Conservation (phyloP, 2,329 filamentous ascomycete genomes). For the Beauveria medogensis region DNA sequence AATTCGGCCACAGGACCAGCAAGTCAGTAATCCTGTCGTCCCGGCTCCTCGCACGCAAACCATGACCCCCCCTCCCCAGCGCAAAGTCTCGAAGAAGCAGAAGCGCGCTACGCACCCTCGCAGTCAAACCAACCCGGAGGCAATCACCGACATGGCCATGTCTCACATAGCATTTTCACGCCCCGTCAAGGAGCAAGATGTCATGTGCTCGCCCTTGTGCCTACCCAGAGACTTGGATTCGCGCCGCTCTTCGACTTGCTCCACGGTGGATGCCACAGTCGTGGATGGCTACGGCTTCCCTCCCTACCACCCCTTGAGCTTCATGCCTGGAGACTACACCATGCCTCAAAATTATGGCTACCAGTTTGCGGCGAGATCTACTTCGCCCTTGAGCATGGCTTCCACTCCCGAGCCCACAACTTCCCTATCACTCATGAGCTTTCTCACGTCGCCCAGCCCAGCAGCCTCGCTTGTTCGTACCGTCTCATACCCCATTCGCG, state of each 20-base stretch:
- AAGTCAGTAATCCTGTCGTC: constrained; percentile 47
- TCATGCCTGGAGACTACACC: constrained; percentile 20
- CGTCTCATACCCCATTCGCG: constrained; percentile 60
- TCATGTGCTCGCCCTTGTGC: constrained; percentile 60
- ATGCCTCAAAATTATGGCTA: constrained; percentile 32
- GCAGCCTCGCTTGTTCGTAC: constrained; percentile 74
- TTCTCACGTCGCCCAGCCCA: constrained; percentile 73
- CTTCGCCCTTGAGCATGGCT: constrained; percentile 34
- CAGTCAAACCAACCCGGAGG: constrained; percentile 55
- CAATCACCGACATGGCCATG: constrained; percentile 33
- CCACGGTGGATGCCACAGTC: constrained; percentile 57
- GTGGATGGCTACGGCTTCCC: constrained; percentile 71
- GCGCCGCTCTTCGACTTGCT: constrained; percentile 59
- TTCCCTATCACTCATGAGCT: constrained; percentile 65
- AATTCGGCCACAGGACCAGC: constrained; percentile 77
- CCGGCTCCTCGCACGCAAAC: constrained; percentile 29
- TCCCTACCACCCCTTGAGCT: constrained; percentile 71
- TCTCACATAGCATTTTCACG: constrained; percentile 26
- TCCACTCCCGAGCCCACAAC: constrained; percentile 38
- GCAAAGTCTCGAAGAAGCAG: constrained; percentile 6
- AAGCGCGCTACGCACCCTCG: constrained; percentile 41
- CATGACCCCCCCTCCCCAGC: constrained; percentile 7
- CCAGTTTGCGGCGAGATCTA: constrained; percentile 38
- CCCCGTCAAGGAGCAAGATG: constrained; percentile 27
- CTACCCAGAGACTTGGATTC: constrained; percentile 35